A percentile compares a stretch with the other conserved stretches of the same genome.
Conservation (phyloP, 768 basidiomycete genomes). For the Pleurotus citrinopileatus region DNA sequence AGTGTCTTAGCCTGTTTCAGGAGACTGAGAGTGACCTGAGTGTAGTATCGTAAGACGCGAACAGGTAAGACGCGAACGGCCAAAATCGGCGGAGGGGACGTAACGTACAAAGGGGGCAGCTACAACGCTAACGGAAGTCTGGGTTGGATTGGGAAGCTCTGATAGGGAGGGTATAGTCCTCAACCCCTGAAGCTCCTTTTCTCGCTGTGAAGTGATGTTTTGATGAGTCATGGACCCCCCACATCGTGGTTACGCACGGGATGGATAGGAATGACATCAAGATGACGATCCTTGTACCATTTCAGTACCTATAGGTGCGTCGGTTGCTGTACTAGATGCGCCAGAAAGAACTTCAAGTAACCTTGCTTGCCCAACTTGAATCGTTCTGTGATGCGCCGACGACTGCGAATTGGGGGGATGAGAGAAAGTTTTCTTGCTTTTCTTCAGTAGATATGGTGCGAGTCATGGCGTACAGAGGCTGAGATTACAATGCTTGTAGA, state of each 20-base stretch:
- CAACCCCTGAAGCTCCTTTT: constrained; percentile 3
- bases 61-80: too few species aligned
- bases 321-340: background rate
- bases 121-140: constrained; percentile 2
- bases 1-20: constrained; percentile 2
- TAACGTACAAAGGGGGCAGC: too few species aligned
- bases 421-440: constrained; percentile 12
- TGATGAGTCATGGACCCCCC: background rate
- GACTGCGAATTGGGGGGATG: constrained; percentile 18
- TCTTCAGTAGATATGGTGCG: background rate
- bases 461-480: background rate
- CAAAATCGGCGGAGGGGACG: too few species aligned
- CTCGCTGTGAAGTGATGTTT: background rate
- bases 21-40: constrained; percentile 1
- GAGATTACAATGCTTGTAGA: background rate
- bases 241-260: background rate
- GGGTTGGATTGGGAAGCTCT: constrained; percentile 5
- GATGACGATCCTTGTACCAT: constrained; percentile 8
- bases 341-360: constrained; percentile 8
- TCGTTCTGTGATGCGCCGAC: constrained; percentile 18
- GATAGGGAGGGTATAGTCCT: background rate
- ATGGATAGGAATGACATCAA: background rate
- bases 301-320: constrained; percentile 3
- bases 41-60: background rate
- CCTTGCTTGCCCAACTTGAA: constrained; percentile 16